Evolutionary conservation across 768 basidiomycete species (phyloP), one percentile per base, ranked within the genome.

Genomic region (Amanita subjunquillea): DNA sequence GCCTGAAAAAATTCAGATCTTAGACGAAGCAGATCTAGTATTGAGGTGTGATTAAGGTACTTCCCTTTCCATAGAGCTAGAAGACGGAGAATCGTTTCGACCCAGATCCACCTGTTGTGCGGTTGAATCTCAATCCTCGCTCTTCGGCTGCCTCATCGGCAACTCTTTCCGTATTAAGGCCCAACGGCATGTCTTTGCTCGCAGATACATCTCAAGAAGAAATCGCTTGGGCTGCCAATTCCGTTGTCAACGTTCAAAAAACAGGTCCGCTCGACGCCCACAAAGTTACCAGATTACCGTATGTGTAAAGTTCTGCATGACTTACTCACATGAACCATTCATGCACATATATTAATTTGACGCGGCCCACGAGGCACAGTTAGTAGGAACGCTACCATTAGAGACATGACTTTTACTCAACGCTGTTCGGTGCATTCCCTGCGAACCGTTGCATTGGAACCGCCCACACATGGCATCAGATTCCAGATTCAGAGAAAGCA

Each of bases 331-430:
- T 10, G 29, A 22, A 37, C 22, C 22, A 53, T 15, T 37, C 20
- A 53, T 37, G 32, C 43, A 39, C 43, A 30, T 23, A 27, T 38
- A 30, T 37, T 37, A 51, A 20, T 39, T 51, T 46, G 34, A 53
- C 25, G 30, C n/a, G 29, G 34, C 36, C 42, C 51, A 53, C 36
- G 51, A 46, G 43, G 43, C 42, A 13, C 36, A 53, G 51, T 53
- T 45, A 53, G 43, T 46, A 32, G 32, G 43, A 51, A 44, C 32
- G 34, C 50, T 44, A 51, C 42, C 32, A 44, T 44, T 51, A 51
- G 41, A 44, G 34, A 51, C 27, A 51, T 51, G 41, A 40, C 50
- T 44, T 51, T 20, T 51, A 51, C 50, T 44, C 40, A 51, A 42
- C 51, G 51, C 43, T 46, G 25, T 42, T 46, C 42, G 32, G 36